Base-by-base conservation (phyloP, 345 rosid genomes). In the Raphanus sativus region DNA sequence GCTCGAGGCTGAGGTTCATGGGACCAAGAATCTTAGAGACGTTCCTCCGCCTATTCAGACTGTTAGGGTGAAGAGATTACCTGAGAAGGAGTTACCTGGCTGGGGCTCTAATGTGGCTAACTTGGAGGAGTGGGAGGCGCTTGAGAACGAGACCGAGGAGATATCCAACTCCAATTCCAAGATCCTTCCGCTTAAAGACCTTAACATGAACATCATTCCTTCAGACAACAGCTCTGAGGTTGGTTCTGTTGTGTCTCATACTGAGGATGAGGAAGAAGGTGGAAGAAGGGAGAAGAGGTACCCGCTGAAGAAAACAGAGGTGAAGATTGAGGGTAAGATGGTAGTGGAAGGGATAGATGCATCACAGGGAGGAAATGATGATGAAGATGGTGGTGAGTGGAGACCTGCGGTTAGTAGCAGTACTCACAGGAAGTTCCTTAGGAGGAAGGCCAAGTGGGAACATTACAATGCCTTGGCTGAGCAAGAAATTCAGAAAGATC, bases 51-150 rank as follows among this genome's bases (percentile, higher is more conserved):
- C 96, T 34, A 86, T 93, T 29, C 94, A 90, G 60, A 82, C 90
- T 0, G 88, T 95, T 66, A 86, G 80, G 17, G 90, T 91, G 25
- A 91, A 82, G 89, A 91, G 96, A 76, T 83, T 93, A 70, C 96
- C 94, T 2, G 98, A 90, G 79, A 89, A 88, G 85, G 97, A 91
- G 0, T 50, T 91, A 85, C 97, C 97, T 50, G 98, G 98, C 26
- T 95, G 99, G 99, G 98, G 98, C 8, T 81, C 88, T 6, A 95
- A 92, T 86, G 98, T 95, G 50, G 82, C 96, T 78, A 91, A 95
- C 77, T 70, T 91, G 84, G 93, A 86, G 64, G 99, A 95, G 71
- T 95, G 98, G 99, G 98, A 95, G 67, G 96, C 96, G 0, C 65
- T 93, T 38, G 97, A 95, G 25, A 64, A 77, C 21, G 89, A 85